Evolutionary conservation across 257 asterid genomes (phyloP).

Genomic region (Solanum commersonii): DNA sequence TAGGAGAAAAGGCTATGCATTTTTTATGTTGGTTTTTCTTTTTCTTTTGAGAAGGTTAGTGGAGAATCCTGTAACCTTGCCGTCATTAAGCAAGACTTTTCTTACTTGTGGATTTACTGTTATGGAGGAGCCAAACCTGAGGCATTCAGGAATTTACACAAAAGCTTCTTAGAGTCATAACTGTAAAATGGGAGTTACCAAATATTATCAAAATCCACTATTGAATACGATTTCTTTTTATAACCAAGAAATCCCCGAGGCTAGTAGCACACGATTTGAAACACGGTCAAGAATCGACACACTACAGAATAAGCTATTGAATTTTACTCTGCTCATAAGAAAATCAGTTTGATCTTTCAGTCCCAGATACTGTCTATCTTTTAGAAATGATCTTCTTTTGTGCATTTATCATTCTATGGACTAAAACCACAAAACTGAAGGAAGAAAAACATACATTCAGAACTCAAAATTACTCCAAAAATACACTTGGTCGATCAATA

Average conservation of each 20-base stretch:
- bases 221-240: neutral
- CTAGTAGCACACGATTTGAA: neutral
- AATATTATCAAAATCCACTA: neutral
- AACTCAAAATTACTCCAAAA: neutral
- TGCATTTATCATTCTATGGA: neutral
- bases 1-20: neutral
- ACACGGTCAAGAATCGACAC: neutral
- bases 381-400: neutral
- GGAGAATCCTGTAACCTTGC: neutral
- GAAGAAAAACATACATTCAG: neutral
- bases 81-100: neutral
- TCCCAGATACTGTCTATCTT: neutral
- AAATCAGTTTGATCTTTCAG: neutral
- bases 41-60: neutral
- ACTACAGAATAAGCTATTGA: neutral
- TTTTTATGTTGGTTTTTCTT: neutral
- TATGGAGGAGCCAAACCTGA: neutral
- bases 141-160: neutral
- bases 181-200: neutral
- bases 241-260: neutral
- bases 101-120: neutral
- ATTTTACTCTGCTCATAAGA: neutral
- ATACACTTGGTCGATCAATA: neutral
- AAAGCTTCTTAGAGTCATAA: neutral
- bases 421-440: neutral